Percentiles rank a stretch among this genome's conserved stretches.
Evolutionary conservation across 2,329 filamentous ascomycete genomes (phyloP).

Genomic region (Penicillium decumbens): DNA sequence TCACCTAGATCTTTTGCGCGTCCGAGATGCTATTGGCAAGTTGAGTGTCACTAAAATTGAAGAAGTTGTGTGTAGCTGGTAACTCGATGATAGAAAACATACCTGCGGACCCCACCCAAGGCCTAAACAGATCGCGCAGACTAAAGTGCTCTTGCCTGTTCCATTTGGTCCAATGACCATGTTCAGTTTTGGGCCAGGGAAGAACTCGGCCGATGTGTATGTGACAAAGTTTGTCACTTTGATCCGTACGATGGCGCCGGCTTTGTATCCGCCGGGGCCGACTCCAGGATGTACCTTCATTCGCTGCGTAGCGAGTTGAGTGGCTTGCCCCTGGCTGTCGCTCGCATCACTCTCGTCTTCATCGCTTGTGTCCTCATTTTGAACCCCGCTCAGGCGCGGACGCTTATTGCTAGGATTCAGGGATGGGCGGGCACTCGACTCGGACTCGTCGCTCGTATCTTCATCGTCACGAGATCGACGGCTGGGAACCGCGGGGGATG

Average conservation of each 20-base stretch:
- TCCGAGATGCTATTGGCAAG: conserved; percentile 60
- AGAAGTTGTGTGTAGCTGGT: background rate
- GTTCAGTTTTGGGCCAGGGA: conserved; percentile 85
- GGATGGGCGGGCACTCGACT: background rate
- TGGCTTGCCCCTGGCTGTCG: background rate
- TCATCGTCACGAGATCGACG: conserved; percentile 31
- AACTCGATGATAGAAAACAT: conserved; percentile 19
- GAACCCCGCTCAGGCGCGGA: conserved; percentile 4
- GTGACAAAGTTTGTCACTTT: conserved; percentile 88
- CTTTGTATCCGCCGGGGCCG: conserved; percentile 35
- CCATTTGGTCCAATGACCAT: conserved; percentile 99
- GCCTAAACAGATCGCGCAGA: conserved; percentile 93
- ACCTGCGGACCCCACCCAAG: conserved; percentile 72
- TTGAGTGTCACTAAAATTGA: background rate
- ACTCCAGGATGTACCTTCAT: conserved; percentile 8
- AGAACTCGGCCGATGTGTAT: conserved; percentile 86
- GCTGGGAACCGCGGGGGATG: conserved; percentile 23
- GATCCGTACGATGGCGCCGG: conserved; percentile 85
- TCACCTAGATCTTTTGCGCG: conserved; percentile 79
- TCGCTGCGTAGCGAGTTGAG: conserved; percentile 1
- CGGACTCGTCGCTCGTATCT: conserved; percentile 2
- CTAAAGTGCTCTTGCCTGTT: conserved; percentile 93
- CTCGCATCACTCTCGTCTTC: conserved; percentile 2
- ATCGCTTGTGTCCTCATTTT: background rate
- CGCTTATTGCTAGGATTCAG: conserved; percentile 3